Evolutionary conservation across 2,329 filamentous ascomycete genomes (phyloP).

Genomic region (Chaetomium olivaceum): DNA sequence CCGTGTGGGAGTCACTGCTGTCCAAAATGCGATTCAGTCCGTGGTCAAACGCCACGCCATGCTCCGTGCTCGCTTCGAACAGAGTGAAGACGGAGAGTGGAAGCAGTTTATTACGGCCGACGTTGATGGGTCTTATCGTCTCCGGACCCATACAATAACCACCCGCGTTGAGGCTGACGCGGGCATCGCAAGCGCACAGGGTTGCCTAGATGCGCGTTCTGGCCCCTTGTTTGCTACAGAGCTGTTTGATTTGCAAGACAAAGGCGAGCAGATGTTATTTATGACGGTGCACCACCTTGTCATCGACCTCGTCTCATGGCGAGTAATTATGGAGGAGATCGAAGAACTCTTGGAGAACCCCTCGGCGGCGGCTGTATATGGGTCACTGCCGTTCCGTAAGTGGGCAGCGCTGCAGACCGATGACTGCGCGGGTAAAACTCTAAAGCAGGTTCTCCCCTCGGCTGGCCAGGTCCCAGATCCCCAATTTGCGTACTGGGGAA

Average conservation of each 20-base stretch:
- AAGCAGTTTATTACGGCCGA: conserved; percentile 33
- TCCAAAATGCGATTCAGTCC: conserved; percentile 32
- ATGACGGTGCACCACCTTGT: conserved; percentile 42
- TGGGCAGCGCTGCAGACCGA: conserved; percentile 42
- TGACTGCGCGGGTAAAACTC: conserved; percentile 29
- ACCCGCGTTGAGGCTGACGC: conserved; percentile 16
- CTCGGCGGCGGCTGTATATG: conserved; percentile 2
- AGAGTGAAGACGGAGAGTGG: conserved; percentile 29
- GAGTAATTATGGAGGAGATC: conserved; percentile 46
- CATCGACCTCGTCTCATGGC: conserved; percentile 50
- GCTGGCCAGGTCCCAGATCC: conserved; percentile 19
- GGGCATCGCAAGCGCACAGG: conserved; percentile 34
- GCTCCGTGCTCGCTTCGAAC: conserved; percentile 40
- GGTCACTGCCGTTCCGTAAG: conserved; percentile 39
- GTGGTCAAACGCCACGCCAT: conserved; percentile 40
- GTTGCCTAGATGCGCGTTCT: conserved; percentile 27
- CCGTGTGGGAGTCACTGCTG: conserved; percentile 19
- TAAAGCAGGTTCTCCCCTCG: conserved; percentile 16
- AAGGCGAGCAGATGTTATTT: conserved; percentile 34
- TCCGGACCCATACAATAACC: conserved; percentile 20
- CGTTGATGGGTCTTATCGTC: conserved; percentile 26
- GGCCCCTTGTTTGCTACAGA: conserved; percentile 35
- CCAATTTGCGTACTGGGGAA: conserved; percentile 35
- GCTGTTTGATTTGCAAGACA: conserved; percentile 29
- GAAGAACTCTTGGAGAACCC: conserved; percentile 40